phyloP scores from a whole-genome alignment of 306 rosid genomes.

The Parietaria judaica region DNA sequence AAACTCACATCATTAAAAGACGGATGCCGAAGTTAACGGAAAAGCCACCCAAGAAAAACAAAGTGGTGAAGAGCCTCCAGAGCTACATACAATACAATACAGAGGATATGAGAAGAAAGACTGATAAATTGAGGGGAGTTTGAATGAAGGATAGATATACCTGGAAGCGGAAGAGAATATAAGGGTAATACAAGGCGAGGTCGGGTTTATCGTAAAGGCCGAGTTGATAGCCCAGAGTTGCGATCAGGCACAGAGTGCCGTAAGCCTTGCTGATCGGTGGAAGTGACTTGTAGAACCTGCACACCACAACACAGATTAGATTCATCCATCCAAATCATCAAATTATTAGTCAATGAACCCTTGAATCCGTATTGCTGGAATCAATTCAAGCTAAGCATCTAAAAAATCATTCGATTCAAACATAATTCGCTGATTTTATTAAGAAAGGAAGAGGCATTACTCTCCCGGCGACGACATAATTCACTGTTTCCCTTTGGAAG shows the following conservation, averaged over 20 bases:
- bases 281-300: slow-evolving; percentile 74
- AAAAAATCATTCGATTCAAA: neutral
- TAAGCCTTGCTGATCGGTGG: slow-evolving; percentile 92
- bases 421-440: too few species aligned
- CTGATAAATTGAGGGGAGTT: neutral
- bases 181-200: slow-evolving; percentile 38
- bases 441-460: slow-evolving; percentile 36
- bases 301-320: slow-evolving; percentile 26
- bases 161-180: slow-evolving; percentile 54
- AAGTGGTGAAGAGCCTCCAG: slow-evolving; percentile 86
- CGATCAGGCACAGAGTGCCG: slow-evolving; percentile 66
- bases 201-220: slow-evolving; percentile 21
- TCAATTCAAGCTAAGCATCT: neutral
- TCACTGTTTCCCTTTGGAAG: neutral
- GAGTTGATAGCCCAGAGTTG: slow-evolving; percentile 48
- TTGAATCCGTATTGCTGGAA: neutral
- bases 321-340: too few species aligned
- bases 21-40: slow-evolving; percentile 89
- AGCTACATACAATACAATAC: slow-evolving; percentile 44
- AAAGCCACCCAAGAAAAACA: slow-evolving; percentile 82
- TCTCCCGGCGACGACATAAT: slow-evolving; percentile 88
- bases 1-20: slow-evolving; percentile 83
- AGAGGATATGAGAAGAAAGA: neutral
- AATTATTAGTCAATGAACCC: neutral
- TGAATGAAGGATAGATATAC: slow-evolving; percentile 25